Conservation (phyloP, 176 grass and related monocot species). For the Urochloa ruziziensis region DNA sequence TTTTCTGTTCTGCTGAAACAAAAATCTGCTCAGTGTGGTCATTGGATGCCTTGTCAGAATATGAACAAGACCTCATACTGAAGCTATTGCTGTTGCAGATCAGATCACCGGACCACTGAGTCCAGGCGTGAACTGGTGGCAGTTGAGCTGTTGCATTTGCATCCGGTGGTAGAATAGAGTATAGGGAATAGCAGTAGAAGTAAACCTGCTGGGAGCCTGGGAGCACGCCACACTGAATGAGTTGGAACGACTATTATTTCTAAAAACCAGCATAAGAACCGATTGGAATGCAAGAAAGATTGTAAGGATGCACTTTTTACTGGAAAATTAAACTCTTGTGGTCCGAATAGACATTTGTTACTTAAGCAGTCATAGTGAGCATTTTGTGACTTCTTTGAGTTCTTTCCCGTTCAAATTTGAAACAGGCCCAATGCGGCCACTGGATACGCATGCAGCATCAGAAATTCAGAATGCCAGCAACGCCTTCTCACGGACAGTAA, state of each 20-base stretch:
- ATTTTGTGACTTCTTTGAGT: too few relatives aligned
- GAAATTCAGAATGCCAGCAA: background rate
- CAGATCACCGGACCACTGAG: slow-evolving; percentile 23
- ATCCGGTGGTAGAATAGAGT: too few relatives aligned
- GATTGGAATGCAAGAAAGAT: background rate
- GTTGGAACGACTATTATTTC: background rate
- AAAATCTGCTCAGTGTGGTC: background rate
- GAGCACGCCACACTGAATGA: background rate
- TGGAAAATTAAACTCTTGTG: too few relatives aligned
- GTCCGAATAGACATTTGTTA: too few relatives aligned
- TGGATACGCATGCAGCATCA: slow-evolving; percentile 13
- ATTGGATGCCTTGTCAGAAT: slow-evolving; percentile 27
- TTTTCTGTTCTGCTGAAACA: background rate
- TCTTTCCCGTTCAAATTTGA: background rate
- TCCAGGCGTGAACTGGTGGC: slow-evolving; percentile 3
- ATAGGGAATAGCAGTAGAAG: background rate
- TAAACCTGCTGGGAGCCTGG: too few relatives aligned
- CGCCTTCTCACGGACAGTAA: background rate
- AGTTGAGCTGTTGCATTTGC: slow-evolving; percentile 34
- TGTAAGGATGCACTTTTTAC: background rate
- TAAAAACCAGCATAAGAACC: background rate
- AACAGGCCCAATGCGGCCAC: background rate
- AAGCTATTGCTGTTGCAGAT: slow-evolving; percentile 22
- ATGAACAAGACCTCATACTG: background rate
- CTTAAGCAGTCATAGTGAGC: too few relatives aligned